Conservation (phyloP, 495 filamentous ascomycete genomes). For the Tuber aestivum region DNA sequence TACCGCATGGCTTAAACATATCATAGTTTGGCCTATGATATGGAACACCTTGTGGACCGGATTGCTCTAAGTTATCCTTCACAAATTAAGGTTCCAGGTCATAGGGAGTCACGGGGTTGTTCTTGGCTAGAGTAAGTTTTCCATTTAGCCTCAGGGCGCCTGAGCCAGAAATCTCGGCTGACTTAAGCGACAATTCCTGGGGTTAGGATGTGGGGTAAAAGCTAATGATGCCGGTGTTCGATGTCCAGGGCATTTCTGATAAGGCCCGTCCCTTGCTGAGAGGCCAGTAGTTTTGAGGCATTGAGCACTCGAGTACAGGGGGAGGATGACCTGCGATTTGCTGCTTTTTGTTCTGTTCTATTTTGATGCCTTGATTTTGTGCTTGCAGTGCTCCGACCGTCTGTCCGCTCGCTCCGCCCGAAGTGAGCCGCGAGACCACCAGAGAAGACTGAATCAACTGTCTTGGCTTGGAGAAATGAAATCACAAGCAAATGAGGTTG, state of each 20-base stretch:
- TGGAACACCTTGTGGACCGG: not conserved
- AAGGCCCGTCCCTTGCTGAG: not conserved
- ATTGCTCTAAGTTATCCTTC: not conserved
- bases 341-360: not conserved
- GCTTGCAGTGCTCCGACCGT: not conserved
- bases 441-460: not conserved
- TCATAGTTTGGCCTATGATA: not conserved
- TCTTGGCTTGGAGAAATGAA: not conserved
- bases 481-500: not conserved
- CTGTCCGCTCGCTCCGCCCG: not conserved
- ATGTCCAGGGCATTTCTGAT: not conserved
- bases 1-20: no score
- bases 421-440: not conserved
- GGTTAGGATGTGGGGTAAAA: not conserved
- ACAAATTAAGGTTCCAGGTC: not conserved
- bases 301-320: not conserved
- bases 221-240: not conserved
- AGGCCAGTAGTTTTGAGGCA: not conserved
- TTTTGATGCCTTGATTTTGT: not conserved
- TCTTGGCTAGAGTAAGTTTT: not conserved
- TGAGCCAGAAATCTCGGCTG: not conserved
- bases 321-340: not conserved
- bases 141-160: not conserved
- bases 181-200: not conserved
- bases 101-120: not conserved